A percentile compares a stretch with the other conserved stretches of the same genome.
Evolutionary conservation across 2,329 filamentous ascomycete genomes (phyloP).

Genomic region (Berkeleyomyces basicola): DNA sequence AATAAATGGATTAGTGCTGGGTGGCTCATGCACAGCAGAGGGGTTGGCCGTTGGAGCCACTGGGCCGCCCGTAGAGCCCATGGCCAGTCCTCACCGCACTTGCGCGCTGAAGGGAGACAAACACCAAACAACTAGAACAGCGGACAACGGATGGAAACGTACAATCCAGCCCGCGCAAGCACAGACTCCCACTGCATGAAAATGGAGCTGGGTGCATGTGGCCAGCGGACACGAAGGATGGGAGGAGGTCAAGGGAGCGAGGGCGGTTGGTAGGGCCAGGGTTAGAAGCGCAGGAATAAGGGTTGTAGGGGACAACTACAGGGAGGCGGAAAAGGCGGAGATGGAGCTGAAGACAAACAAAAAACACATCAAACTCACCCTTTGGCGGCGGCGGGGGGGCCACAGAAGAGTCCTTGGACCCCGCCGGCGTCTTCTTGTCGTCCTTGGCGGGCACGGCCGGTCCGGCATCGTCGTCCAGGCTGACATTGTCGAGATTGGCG

Average conservation of each 20-base stretch:
- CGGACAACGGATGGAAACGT: not conserved
- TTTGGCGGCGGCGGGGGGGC: conserved; percentile 8
- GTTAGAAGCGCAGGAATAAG: not conserved
- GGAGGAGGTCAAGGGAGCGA: not conserved
- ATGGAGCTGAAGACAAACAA: not conserved
- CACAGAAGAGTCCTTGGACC: not conserved
- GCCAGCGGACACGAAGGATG: not conserved
- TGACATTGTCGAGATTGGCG: conserved; percentile 43
- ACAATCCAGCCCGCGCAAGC: not conserved
- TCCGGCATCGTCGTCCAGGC: conserved; percentile 42
- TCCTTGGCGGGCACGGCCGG: conserved; percentile 10
- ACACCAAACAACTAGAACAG: not conserved
- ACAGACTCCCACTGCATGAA: not conserved
- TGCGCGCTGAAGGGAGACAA: not conserved
- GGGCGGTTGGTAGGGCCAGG: not conserved
- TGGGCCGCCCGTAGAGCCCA: not conserved
- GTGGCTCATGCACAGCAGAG: conserved; percentile 14
- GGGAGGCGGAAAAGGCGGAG: not conserved
- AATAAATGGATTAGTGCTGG: conserved; percentile 10
- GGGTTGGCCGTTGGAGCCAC: conserved; percentile 12
- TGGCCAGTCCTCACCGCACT: conserved; percentile 11
- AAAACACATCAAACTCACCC: conserved; percentile 5
- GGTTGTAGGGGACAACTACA: not conserved
- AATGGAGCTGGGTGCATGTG: not conserved
- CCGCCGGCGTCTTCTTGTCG: not conserved